phyloP scores from a whole-genome alignment of 2,329 filamentous ascomycete species.

The Erysiphe neolycopersici region DNA sequence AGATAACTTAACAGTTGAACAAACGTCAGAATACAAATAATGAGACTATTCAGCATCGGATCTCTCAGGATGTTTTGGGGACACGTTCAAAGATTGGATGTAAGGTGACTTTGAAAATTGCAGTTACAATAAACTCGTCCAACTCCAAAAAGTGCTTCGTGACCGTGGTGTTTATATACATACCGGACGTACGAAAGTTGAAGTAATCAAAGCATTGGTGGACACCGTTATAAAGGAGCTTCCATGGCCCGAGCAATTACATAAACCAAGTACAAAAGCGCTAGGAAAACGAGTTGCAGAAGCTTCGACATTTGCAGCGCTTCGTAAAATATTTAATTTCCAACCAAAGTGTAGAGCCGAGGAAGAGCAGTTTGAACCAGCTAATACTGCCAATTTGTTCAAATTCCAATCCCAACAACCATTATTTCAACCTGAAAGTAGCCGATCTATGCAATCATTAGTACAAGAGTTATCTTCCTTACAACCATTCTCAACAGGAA shows the following conservation, averaged over 20 bases:
- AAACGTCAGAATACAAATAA: not conserved
- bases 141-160: not conserved
- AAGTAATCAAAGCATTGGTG: not conserved
- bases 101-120: not conserved
- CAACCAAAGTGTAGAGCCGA: not conserved
- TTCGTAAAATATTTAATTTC: not conserved
- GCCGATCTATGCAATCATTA: not conserved
- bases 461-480: not conserved
- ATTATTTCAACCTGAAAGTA: slow-evolving; percentile 11
- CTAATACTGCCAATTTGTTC: not conserved
- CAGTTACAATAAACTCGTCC: not conserved
- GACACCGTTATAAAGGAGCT: not conserved
- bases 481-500: not conserved
- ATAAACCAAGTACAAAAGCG: not conserved
- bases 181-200: not conserved
- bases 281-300: not conserved
- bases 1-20: not conserved
- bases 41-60: not conserved
- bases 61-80: not conserved
- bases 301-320: not conserved
- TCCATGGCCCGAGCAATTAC: not conserved
- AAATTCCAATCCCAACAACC: not conserved
- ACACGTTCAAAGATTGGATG: not conserved
- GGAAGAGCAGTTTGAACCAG: not conserved
- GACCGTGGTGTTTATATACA: not conserved